Base-by-base conservation (phyloP, 495 filamentous ascomycete genomes). In the Staphylotrichum longicolle region DNA sequence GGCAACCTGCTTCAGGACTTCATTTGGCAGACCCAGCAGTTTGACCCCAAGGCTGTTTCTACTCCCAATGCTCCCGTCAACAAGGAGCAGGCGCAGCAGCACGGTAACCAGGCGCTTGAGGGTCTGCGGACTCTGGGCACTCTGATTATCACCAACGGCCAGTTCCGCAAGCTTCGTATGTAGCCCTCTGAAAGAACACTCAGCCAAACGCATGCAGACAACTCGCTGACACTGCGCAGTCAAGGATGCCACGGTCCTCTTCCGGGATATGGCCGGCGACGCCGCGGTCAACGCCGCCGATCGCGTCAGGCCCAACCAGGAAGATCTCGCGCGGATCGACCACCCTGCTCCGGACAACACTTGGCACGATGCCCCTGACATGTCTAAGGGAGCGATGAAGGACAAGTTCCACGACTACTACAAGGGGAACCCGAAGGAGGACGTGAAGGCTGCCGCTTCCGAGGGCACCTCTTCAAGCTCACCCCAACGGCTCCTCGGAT, bases 1-100 rank as follows among this genome's bases (percentile, higher is more conserved):
- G 94, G 93, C 64, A 90, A 98, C 67, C 76, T 97, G 33, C 75
- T 98, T 9, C 94, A 98, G 66, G 95, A 98, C 62, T 98, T 98
- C 74, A 91, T 97, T 78, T 98, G 88, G 87, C 87, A 95, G 67
- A 91, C 93, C 2, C 83, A 91, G 70, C 83, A 89, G 42, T 85
- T 96, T 42, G 78, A 82, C 63, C 75, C 81, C n/a, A 87, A 80
- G 55, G 74, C 83, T 53, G 79, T 87, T 8, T 69, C 77, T 57
- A 72, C 77, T 34, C 91, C 91, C 2, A 75, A 75, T 54, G 81
- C 85, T 3, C 88, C 92, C 0, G 65, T 96, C 50, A 81, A 84
- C 66, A 94, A 89, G 76, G 85, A 88, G 0, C 80, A 81, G 5
- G 89, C 88, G 4, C 82, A 88, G 72, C 89, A 93, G 67, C 90